These are phyloP conservation scores for Leucosporidium creatinivorum DNA, from an alignment of 768 basidiomycete genomes.

Conservation along the genomic window DNA sequence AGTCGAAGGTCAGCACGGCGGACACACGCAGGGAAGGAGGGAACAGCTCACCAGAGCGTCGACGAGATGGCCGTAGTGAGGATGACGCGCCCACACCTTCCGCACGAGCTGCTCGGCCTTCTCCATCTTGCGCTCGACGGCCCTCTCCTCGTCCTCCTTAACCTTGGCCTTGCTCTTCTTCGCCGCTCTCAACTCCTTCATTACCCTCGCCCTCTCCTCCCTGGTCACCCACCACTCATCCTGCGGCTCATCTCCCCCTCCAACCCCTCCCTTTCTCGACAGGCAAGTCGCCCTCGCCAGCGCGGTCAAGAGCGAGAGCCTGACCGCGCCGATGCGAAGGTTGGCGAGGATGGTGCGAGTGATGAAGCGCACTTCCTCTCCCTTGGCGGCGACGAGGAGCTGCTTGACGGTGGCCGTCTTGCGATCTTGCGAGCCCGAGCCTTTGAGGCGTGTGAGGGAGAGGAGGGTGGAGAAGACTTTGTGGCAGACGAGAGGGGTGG, in stretches of 20 bases:
- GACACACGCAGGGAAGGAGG: no score
- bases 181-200: slow-evolving; percentile 12
- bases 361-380: slow-evolving; percentile 80
- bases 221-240: slow-evolving; percentile 30
- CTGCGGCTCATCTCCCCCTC: background rate
- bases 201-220: slow-evolving; percentile 32
- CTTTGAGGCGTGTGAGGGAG: slow-evolving; percentile 53
- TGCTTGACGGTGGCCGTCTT: slow-evolving; percentile 73
- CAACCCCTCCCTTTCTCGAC: slow-evolving; percentile 31
- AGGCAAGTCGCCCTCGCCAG: slow-evolving; percentile 71
- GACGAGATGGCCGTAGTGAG: slow-evolving; percentile 55
- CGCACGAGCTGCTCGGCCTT: slow-evolving; percentile 60
- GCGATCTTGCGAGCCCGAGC: slow-evolving; percentile 59
- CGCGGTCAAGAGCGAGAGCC: slow-evolving; percentile 70
- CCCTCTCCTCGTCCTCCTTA: slow-evolving; percentile 37
- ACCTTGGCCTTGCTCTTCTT: slow-evolving; percentile 26
- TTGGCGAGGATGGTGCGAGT: slow-evolving; percentile 66
- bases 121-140: slow-evolving; percentile 46
- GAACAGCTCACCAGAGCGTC: slow-evolving; percentile 9
- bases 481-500: slow-evolving; percentile 58
- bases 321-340: slow-evolving; percentile 78
- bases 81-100: slow-evolving; percentile 68
- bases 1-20: background rate
- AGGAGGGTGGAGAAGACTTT: slow-evolving; percentile 62
- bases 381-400: slow-evolving; percentile 71